Evolutionary conservation across 2,329 filamentous ascomycete species (phyloP).

Genomic region (Acephala macrosclerotiorum): DNA sequence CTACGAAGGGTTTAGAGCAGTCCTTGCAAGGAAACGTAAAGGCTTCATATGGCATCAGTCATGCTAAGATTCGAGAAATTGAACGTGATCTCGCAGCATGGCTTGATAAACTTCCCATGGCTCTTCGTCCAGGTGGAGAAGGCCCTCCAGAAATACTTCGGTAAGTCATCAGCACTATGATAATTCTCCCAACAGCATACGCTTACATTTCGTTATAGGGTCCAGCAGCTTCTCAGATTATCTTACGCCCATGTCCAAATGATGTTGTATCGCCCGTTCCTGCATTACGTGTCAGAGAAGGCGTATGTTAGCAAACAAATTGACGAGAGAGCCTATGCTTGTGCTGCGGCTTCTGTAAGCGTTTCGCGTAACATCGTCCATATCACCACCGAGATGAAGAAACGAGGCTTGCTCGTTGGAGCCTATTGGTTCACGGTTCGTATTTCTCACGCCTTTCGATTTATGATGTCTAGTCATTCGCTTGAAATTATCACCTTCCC

Average conservation of each 20-base stretch:
- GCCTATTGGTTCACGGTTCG: constrained; percentile 79
- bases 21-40: constrained; percentile 46
- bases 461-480: not conserved
- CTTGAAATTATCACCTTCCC: not conserved
- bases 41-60: constrained; percentile 67
- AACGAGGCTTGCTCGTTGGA: constrained; percentile 76
- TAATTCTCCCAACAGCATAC: not conserved
- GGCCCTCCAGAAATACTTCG: constrained; percentile 77
- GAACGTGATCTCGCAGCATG: constrained; percentile 69
- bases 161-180: constrained; percentile 55
- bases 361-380: constrained; percentile 77
- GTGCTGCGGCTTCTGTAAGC: constrained; percentile 66
- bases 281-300: constrained; percentile 80
- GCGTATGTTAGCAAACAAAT: constrained; percentile 62
- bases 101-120: constrained; percentile 73
- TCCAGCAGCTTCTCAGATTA: constrained; percentile 79
- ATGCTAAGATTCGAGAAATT: constrained; percentile 68
- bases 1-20: constrained; percentile 63
- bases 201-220: constrained; percentile 47
- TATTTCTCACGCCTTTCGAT: not conserved
- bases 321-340: constrained; percentile 82
- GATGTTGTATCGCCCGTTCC: constrained; percentile 81
- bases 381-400: constrained; percentile 80
- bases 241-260: constrained; percentile 86
- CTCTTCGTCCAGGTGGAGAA: constrained; percentile 81